Evolutionary conservation across 306 rosid species (phyloP).

Genomic region (Bauhinia variegata): DNA sequence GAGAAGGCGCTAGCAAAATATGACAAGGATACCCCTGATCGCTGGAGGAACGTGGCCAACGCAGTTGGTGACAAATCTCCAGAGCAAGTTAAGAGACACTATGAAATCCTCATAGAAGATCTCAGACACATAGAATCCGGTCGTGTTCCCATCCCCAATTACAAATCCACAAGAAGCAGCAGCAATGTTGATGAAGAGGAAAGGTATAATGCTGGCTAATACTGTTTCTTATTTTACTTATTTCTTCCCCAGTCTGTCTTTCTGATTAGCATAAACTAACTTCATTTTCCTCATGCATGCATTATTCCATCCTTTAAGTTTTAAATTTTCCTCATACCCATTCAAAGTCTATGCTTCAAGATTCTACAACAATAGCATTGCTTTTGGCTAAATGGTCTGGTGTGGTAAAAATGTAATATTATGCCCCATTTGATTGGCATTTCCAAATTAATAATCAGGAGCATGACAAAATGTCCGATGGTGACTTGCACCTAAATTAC

Average conservation of each 20-base stretch:
- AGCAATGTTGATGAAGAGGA: constrained; percentile 43
- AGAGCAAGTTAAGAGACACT: constrained; percentile 61
- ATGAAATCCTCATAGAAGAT: constrained; percentile 64
- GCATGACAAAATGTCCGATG: too few relatives aligned
- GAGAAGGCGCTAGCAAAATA: constrained; percentile 64
- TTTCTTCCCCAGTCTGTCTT: neutral
- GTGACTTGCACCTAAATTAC: too few relatives aligned
- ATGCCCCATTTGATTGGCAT: constrained; percentile 18
- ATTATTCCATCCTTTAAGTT: neutral
- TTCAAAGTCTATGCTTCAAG: neutral
- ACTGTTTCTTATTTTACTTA: neutral
- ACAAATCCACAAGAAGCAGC: constrained; percentile 36
- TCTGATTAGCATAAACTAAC: neutral
- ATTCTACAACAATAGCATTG: neutral
- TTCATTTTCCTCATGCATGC: constrained; percentile 29
- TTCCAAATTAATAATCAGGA: neutral
- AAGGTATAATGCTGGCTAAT: constrained; percentile 30
- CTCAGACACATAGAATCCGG: constrained; percentile 60
- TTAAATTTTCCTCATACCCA: too few relatives aligned
- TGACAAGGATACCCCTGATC: constrained; percentile 63
- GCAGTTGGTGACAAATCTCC: constrained; percentile 55
- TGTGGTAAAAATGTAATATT: neutral
- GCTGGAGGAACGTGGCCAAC: constrained; percentile 67
- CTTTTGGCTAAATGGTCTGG: too few relatives aligned
- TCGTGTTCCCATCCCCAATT: constrained; percentile 56